Percentiles rank a stretch among this genome's conserved stretches.
Conservation (phyloP, 208 protist genomes). For the Leishmania braziliensis region DNA sequence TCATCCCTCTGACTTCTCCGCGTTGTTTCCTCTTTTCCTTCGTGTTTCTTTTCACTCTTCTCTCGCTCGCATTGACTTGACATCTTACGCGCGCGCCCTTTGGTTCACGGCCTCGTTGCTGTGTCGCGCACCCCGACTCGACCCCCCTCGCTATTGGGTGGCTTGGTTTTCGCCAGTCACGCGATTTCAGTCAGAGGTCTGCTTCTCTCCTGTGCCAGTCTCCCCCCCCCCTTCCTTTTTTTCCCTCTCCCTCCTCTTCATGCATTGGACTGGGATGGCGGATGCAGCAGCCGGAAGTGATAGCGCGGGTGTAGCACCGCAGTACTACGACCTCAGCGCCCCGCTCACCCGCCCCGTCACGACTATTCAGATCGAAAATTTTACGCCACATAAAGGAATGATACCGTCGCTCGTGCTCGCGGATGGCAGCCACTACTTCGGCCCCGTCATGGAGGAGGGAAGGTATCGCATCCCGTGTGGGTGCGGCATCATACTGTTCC, state of each 20-base stretch:
- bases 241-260: neutral
- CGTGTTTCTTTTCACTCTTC: neutral
- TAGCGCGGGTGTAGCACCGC: neutral
- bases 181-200: neutral
- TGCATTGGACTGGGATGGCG: neutral
- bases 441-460: conserved; percentile 52
- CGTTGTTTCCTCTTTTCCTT: too few species aligned
- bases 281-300: neutral
- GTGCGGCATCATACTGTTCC: conserved; percentile 78
- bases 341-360: conserved; percentile 55
- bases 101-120: too few species aligned
- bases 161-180: neutral
- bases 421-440: conserved; percentile 82
- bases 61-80: neutral
- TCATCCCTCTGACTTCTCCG: neutral
- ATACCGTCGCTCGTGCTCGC: conserved; percentile 41
- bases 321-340: conserved; percentile 42
- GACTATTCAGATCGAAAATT: conserved; percentile 58
- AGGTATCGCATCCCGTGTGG: conserved; percentile 56
- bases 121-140: too few species aligned
- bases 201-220: conserved; percentile 4
- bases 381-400: conserved; percentile 41
- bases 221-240: neutral
- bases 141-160: neutral
- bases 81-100: neutral